phyloP scores from a whole-genome alignment of 768 basidiomycete genomes.

The Mrakia gelida region DNA sequence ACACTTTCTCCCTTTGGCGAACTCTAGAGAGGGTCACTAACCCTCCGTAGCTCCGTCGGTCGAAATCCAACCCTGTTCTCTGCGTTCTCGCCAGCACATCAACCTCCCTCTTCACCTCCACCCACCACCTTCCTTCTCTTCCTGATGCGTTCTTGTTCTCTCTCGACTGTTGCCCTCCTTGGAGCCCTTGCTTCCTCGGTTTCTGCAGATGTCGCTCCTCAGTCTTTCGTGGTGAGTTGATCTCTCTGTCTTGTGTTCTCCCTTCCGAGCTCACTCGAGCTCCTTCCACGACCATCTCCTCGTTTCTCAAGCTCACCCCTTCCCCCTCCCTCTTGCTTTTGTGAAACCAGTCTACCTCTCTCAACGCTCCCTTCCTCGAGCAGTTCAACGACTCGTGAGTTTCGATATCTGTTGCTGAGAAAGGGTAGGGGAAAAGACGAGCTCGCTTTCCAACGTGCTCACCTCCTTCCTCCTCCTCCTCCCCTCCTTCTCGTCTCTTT shows the following conservation, averaged over 20 bases:
- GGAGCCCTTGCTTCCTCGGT: constrained; percentile 5
- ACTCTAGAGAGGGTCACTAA: no score
- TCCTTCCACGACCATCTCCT: constrained; percentile 14
- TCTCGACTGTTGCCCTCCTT: constrained; percentile 18
- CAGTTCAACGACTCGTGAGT: constrained; percentile 72
- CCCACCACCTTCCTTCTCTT: neutral
- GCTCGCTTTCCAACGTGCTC: neutral
- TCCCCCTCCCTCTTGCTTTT: neutral
- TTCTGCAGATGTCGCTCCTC: neutral
- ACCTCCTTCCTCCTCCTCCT: neutral
- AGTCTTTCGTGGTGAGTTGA: neutral
- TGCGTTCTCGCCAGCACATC: neutral
- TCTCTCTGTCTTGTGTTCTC: no score
- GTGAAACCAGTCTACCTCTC: constrained; percentile 1
- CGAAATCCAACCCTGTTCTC: neutral
- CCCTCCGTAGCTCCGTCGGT: neutral
- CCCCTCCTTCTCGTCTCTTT: neutral
- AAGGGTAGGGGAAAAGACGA: neutral
- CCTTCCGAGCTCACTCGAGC: neutral
- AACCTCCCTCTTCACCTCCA: neutral
- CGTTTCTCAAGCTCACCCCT: neutral
- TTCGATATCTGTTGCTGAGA: neutral
- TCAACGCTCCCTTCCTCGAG: constrained; percentile 89
- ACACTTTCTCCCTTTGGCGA: no score
- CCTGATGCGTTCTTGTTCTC: constrained; percentile 4